Base-by-base conservation (phyloP, 2,329 filamentous ascomycete genomes). In the Myriangium duriaei region DNA sequence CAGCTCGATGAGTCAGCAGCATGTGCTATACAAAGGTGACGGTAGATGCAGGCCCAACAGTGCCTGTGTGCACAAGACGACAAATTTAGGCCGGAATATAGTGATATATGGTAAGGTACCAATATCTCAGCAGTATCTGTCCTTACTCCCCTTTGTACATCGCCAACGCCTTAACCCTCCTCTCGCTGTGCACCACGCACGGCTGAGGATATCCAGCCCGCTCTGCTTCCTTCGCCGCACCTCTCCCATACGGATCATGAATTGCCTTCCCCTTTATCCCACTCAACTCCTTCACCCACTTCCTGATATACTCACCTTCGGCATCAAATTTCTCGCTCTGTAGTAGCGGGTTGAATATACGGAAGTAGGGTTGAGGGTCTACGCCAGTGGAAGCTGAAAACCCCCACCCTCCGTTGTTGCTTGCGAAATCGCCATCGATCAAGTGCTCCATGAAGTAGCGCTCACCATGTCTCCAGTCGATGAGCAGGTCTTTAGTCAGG, bases 291-390 rank as follows among this genome's bases (percentile, higher is more conserved):
- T 77, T 77, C 6, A 94, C 67, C 85, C 85, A 94, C 42, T 74
- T 74, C 26, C 81, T 69, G 40, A 94, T 92, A 54, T 88, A 94
- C 11, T 75, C 73, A 0, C 85, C 87, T 0, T 79, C 65, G 0
- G 71, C 64, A 53, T 94, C 86, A 49, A 92, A 93, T 58, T 81
- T 87, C 65, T 91, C 82, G 48, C 80, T 84, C 63, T 94, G 86
- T 12, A 83, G 61, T 31, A 85, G 55, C 0, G 86, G 86, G 50
- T 92, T 94, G 60, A 94, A 94, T 36, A 94, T 81, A 5, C 85
- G 71, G 46, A 94, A 94, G 54, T 92, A 94, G 0, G 86, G 85
- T 58, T 93, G 82, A 1, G 84, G 81, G 56, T 92, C 84, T 5
- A 86, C 81, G 1, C 83, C 81, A 0, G 77, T 78, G 12, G 69